Evolutionary conservation across 345 rosid genomes (phyloP).

Genomic region (Rhodamnia rubescens): DNA sequence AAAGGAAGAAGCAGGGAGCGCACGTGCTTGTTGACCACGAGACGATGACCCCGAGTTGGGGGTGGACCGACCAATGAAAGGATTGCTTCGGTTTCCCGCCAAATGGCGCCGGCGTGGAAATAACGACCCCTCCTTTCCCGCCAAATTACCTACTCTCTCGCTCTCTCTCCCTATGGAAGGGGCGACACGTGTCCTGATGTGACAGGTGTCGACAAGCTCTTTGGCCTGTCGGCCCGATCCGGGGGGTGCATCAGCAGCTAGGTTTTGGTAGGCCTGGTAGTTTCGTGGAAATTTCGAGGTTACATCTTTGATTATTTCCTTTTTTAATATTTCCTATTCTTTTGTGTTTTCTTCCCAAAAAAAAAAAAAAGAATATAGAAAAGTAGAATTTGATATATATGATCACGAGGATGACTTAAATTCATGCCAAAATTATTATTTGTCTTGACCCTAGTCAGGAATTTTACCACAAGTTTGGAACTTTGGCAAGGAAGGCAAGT

Average conservation of each 20-base stretch:
- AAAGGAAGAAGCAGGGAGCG: neutral
- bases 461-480: neutral
- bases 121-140: neutral
- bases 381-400: neutral
- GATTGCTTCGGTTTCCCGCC: neutral
- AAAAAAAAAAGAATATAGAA: neutral
- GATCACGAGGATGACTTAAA: neutral
- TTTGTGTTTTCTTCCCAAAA: neutral
- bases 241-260: no score
- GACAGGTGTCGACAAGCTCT: neutral
- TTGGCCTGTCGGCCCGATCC: neutral
- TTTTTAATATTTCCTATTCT: neutral
- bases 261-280: neutral
- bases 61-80: neutral
- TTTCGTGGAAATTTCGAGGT: neutral
- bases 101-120: neutral
- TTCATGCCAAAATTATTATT: neutral
- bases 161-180: no score
- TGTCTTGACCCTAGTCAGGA: neutral
- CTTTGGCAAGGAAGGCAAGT: neutral
- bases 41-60: no score
- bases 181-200: neutral
- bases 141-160: neutral
- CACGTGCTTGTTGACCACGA: neutral
- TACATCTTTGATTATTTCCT: neutral